Percentiles rank a stretch among this genome's conserved stretches.
Evolutionary conservation across 345 rosid species (phyloP).

Genomic region (Gossypium arboreum): DNA sequence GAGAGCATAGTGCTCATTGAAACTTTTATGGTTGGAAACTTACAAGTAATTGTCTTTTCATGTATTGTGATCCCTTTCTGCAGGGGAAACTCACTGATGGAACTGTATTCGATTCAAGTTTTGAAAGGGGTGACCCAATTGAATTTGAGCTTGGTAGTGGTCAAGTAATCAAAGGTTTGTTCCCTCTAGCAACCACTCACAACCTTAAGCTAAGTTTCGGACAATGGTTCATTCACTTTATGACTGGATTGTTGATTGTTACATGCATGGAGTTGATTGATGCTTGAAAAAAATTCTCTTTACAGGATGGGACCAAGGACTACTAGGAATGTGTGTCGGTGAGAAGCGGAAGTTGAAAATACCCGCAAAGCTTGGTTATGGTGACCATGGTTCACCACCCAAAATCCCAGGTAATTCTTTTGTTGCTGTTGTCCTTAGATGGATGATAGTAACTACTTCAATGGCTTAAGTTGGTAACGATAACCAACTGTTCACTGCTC

Average conservation of each 20-base stretch:
- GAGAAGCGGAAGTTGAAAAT: conserved; percentile 93
- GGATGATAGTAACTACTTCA: no score
- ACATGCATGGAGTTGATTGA: conserved; percentile 4
- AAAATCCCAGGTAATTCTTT: conserved; percentile 72
- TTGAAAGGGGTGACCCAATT: conserved; percentile 94
- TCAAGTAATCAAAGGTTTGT: conserved; percentile 87
- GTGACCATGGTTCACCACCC: conserved; percentile 88
- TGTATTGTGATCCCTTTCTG: neutral
- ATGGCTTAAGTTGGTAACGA: neutral
- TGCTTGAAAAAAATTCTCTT: neutral
- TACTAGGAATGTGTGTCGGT: conserved; percentile 81
- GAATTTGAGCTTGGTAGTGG: conserved; percentile 94
- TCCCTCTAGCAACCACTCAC: neutral
- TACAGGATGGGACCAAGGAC: conserved; percentile 98
- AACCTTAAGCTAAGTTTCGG: neutral
- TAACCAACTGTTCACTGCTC: neutral
- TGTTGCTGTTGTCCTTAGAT: neutral
- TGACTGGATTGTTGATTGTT: neutral
- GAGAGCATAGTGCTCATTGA: neutral
- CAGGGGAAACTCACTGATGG: conserved; percentile 97
- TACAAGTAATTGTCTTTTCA: neutral
- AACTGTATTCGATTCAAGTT: conserved; percentile 92
- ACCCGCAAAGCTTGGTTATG: conserved; percentile 92
- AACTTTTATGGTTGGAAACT: neutral
- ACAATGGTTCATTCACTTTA: neutral